These are phyloP conservation scores for Baorangia bicolor DNA, from an alignment of 768 basidiomycete species.

Conservation along the genomic window DNA sequence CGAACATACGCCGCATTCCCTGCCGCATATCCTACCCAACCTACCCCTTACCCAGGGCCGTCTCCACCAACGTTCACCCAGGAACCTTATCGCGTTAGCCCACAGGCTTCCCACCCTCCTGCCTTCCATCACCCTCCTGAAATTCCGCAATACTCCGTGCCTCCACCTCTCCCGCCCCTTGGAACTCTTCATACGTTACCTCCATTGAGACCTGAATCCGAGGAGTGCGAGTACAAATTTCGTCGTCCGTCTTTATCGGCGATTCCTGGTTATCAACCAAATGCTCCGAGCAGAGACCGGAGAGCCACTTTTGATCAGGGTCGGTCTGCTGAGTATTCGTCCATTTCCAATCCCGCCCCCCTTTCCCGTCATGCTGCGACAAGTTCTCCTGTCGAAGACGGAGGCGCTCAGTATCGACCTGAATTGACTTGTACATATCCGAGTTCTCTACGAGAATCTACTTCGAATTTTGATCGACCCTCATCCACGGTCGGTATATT, in stretches of 20 bases:
- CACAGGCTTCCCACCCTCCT: conserved; percentile 24
- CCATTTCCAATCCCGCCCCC: not conserved
- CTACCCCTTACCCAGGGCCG: conserved; percentile 24
- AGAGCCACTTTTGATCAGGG: conserved; percentile 15
- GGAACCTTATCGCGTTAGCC: conserved; percentile 22
- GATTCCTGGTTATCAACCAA: conserved; percentile 9
- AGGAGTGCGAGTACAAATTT: conserved; percentile 32
- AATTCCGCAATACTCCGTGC: conserved; percentile 28
- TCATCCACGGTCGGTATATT: conserved; percentile 19
- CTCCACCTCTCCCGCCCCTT: conserved; percentile 25
- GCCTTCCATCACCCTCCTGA: conserved; percentile 23
- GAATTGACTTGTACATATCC: conserved; percentile 17
- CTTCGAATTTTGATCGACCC: conserved; percentile 18
- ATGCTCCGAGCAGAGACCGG: conserved; percentile 8
- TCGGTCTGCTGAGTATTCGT: conserved; percentile 14
- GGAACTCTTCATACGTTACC: conserved; percentile 25
- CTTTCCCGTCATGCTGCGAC: conserved; percentile 2
- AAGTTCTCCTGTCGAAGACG: conserved; percentile 9
- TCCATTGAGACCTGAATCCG: conserved; percentile 24
- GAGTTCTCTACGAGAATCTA: conserved; percentile 18
- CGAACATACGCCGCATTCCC: conserved; percentile 46
- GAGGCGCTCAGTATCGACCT: conserved; percentile 12
- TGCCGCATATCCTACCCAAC: conserved; percentile 29
- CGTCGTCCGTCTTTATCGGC: conserved; percentile 33
- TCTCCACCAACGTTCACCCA: conserved; percentile 23